Evolutionary conservation across 2,329 filamentous ascomycete genomes (phyloP), one percentile per base, ranked within the genome.

Genomic region (Neofusicoccum ribis): DNA sequence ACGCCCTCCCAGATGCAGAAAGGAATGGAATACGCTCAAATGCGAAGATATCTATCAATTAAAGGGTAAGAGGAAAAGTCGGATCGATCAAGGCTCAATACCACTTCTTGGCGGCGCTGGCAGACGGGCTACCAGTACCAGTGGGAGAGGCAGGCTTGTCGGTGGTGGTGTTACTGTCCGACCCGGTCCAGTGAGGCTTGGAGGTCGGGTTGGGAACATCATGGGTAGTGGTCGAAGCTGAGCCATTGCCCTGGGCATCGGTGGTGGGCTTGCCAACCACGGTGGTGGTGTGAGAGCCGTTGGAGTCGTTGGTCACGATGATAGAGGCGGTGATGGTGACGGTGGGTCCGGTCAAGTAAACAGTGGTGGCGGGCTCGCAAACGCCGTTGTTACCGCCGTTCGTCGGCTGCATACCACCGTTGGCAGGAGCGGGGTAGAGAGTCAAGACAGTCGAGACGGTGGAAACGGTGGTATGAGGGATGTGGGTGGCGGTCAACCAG

Each of bases 401-500:
- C 20, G 27, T 36, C 5, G 59, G 15, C 34, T 6, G 8, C 11
- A 27, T 6, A n/a, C 8, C 50, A 27, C 8, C 49, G 20, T 12
- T 15, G 41, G 49, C 49, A 17, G 63, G 63, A 23, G 63, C 52
- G 23, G 63, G 63, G 51, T 41, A 41, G 17, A 64, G 31, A 23
- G 52, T 64, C 17, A 31, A 20, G 20, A 64, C 39, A 27, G 51
- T 59, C 15, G 63, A 59, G 63, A 23, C 34, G 46, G 69, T 67
- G n/a, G 68, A 68, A 50, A 70, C 68, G 49, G 74, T 74, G 23
- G 71, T 71, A 1, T 72, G 72, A 0, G 75, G 71, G 64, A 70
- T 70, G 69, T 72, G 74, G n/a, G 70, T 71, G 5, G 73, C 63
- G 5, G 75, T 78, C n/a, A 80, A 68, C 71, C 76, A 80, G 62